Evolutionary conservation across 768 basidiomycete genomes (phyloP).

Genomic region (Russula emetica): DNA sequence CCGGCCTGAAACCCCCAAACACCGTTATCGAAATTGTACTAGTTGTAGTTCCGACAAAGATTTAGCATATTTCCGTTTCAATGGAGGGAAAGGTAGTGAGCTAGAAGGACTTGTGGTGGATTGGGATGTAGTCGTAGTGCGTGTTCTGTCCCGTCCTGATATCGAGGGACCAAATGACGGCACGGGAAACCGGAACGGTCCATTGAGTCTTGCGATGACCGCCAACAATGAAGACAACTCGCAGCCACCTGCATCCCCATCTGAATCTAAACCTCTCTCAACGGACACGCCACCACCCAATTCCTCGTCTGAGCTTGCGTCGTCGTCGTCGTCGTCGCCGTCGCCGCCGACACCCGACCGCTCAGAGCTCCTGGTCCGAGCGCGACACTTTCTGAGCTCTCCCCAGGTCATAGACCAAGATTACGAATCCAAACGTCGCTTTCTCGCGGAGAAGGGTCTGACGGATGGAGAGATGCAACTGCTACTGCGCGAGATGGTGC

Average conservation of each 20-base stretch:
- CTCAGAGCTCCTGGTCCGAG: constrained; percentile 40
- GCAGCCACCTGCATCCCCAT: not conserved
- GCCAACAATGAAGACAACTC: constrained; percentile 12
- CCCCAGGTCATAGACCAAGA: constrained; percentile 62
- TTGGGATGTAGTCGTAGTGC: too few species aligned
- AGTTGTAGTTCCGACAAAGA: not conserved
- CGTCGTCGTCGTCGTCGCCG: not conserved
- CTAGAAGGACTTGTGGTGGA: too few species aligned
- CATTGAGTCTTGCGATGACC: constrained; percentile 11
- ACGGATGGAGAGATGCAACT: constrained; percentile 54
- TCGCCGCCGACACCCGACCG: constrained; percentile 7
- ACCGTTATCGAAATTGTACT: not conserved
- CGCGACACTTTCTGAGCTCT: constrained; percentile 61
- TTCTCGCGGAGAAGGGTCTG: constrained; percentile 69
- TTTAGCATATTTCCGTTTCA: not conserved
- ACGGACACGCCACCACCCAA: not conserved
- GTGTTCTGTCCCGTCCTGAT: not conserved
- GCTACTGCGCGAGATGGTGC: constrained; percentile 54
- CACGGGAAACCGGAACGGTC: not conserved
- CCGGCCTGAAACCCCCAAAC: not conserved
- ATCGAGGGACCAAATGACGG: not conserved
- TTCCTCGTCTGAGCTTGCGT: not conserved
- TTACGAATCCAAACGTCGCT: constrained; percentile 50
- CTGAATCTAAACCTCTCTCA: not conserved
- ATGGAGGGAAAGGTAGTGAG: not conserved